phyloP scores from a whole-genome alignment of 805 yeast species.

The Dipodascus albidus region DNA sequence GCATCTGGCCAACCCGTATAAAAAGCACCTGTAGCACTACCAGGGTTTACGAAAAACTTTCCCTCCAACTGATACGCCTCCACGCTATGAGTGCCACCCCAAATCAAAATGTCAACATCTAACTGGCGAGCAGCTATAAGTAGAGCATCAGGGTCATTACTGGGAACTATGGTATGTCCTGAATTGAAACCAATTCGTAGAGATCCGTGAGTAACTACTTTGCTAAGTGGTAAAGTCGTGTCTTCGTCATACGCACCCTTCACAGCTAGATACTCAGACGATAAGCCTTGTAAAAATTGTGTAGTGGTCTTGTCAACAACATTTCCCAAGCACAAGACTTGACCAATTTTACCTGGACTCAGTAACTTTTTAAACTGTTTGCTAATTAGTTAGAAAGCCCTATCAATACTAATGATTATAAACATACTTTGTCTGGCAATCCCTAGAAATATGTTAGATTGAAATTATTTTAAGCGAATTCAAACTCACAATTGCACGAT shows the following conservation, averaged over 20 bases:
- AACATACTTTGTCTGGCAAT: constrained; percentile 32
- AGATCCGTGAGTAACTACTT: constrained; percentile 55
- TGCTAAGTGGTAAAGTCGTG: constrained; percentile 43
- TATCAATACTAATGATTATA: background rate
- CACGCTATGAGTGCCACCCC: constrained; percentile 89
- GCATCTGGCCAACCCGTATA: constrained; percentile 51
- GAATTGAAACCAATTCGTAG: constrained; percentile 75
- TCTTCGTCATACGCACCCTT: constrained; percentile 71
- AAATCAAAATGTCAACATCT: constrained; percentile 81
- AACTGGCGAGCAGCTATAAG: constrained; percentile 76
- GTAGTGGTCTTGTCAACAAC: constrained; percentile 53
- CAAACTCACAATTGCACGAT: constrained; percentile 52
- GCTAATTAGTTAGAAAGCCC: constrained; percentile 3
- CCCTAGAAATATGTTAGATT: constrained; percentile 24
- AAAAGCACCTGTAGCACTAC: constrained; percentile 91
- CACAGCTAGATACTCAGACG: constrained; percentile 65
- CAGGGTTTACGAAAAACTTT: constrained; percentile 91
- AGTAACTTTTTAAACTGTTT: constrained; percentile 60
- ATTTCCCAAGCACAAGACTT: constrained; percentile 79
- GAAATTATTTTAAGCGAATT: constrained; percentile 5
- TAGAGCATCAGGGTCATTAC: constrained; percentile 75
- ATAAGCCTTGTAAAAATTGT: constrained; percentile 51
- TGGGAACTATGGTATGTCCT: constrained; percentile 77
- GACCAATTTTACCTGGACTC: constrained; percentile 75
- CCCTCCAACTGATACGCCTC: constrained; percentile 92